phyloP scores from a whole-genome alignment of 192 early-diverging fungal species.

The Podila verticillata region DNA sequence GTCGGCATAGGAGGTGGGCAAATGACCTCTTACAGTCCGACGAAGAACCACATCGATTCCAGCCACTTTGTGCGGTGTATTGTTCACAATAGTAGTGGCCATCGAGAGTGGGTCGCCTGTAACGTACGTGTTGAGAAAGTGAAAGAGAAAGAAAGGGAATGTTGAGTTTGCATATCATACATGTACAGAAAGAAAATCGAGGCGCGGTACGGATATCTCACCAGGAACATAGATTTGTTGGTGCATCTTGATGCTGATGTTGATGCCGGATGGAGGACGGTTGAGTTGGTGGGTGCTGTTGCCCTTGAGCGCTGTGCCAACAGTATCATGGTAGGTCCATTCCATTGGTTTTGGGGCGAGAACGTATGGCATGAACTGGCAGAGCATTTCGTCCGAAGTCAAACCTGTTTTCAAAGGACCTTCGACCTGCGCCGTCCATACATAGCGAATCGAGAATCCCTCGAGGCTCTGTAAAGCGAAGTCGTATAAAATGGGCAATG shows the following conservation, averaged over 20 bases:
- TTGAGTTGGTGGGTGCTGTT: constrained; percentile 38
- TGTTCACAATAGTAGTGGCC: constrained; percentile 37
- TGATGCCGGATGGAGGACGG: constrained; percentile 20
- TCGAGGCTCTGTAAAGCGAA: constrained; percentile 18
- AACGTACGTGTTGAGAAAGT: neutral
- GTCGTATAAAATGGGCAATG: too few relatives aligned
- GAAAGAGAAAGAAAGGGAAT: neutral
- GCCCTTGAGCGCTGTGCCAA: constrained; percentile 20
- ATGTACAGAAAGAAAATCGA: neutral
- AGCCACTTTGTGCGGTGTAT: constrained; percentile 30
- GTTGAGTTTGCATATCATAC: neutral
- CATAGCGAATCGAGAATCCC: constrained; percentile 46
- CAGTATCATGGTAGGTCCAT: constrained; percentile 29
- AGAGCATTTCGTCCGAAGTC: constrained; percentile 38
- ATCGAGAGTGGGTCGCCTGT: constrained; percentile 41
- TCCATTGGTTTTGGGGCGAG: constrained; percentile 46
- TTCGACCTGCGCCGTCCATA: constrained; percentile 49
- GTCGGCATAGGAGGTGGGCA: constrained; percentile 37
- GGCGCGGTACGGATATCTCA: neutral
- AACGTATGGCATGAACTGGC: constrained; percentile 41
- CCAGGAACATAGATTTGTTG: constrained; percentile 50
- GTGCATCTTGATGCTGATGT: constrained; percentile 40
- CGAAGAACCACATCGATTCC: constrained; percentile 38
- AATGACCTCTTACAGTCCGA: constrained; percentile 27
- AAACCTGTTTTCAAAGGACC: constrained; percentile 28